Percentiles rank a stretch among this genome's conserved stretches.
Evolutionary conservation across 2,329 filamentous ascomycete species (phyloP).

Genomic region (Hypoxylon sp.): DNA sequence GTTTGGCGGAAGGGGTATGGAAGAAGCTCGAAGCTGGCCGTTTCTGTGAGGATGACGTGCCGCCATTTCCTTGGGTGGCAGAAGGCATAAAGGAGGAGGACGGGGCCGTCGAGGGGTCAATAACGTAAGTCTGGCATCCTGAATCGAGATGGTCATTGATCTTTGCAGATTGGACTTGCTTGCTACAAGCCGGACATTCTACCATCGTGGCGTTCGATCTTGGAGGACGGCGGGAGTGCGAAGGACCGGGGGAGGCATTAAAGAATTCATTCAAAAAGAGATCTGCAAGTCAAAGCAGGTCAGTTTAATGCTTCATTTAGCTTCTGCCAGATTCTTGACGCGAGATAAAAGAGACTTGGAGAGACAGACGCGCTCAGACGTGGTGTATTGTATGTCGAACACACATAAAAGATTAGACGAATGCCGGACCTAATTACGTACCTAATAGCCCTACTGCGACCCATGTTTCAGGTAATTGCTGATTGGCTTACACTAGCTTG

Average conservation of each 20-base stretch:
- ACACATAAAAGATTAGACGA: constrained; percentile 22
- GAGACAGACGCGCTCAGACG: constrained; percentile 24
- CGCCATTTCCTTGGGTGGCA: constrained; percentile 52
- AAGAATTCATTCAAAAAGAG: constrained; percentile 3
- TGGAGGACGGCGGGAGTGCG: background rate
- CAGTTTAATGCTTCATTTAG: background rate
- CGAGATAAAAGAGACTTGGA: constrained; percentile 16
- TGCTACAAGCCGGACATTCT: constrained; percentile 84
- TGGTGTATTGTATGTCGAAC: constrained; percentile 7
- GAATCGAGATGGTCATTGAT: constrained; percentile 96
- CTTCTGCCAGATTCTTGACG: constrained; percentile 22
- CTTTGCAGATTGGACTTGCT: constrained; percentile 75
- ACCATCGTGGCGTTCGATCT: constrained; percentile 60
- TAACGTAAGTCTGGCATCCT: constrained; percentile 75
- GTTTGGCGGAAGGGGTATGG: constrained; percentile 70
- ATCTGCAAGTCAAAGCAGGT: constrained; percentile 2
- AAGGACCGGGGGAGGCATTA: constrained; percentile 1
- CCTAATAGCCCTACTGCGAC: too few species aligned
- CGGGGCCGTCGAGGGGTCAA: constrained; percentile 60
- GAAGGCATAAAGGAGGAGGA: constrained; percentile 53
- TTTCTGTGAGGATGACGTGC: constrained; percentile 62
- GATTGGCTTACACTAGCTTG: background rate
- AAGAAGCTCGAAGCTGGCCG: constrained; percentile 71
- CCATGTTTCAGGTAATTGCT: background rate
- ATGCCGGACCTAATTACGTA: too few species aligned